These are phyloP conservation scores for Histomonas meleagridis DNA, from an alignment of 208 protist genomes.

Conservation along the genomic window DNA sequence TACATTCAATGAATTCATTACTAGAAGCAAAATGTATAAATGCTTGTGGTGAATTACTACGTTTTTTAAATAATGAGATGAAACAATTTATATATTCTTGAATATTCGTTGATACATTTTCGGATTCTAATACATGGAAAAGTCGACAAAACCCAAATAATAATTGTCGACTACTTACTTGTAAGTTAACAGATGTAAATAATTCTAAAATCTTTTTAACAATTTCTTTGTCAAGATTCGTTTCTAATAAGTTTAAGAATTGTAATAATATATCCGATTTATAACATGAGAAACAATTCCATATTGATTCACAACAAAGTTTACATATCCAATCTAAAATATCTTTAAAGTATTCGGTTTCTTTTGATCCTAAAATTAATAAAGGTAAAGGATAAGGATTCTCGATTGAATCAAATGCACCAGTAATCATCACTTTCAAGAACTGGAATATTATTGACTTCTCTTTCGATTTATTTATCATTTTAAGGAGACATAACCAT, in stretches of 20 bases:
- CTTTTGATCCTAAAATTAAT: too few relatives aligned
- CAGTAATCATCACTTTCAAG: too few relatives aligned
- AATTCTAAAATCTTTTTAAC: neutral
- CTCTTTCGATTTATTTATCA: too few relatives aligned
- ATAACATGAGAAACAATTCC: neutral
- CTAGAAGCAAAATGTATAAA: neutral
- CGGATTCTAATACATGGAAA: neutral
- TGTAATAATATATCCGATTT: neutral
- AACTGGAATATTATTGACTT: too few relatives aligned
- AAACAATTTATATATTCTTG: neutral
- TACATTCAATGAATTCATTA: neutral
- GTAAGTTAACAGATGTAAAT: neutral
- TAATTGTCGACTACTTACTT: neutral
- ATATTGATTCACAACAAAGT: neutral
- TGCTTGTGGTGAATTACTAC: neutral
- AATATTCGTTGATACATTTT: neutral
- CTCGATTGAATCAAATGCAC: too few relatives aligned
- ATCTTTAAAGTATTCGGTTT: neutral
- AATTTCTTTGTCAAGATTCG: neutral
- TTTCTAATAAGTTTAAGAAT: neutral
- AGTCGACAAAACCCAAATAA: neutral
- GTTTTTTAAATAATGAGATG: neutral
- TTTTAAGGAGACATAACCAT: too few relatives aligned
- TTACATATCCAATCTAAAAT: neutral
- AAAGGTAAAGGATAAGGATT: too few relatives aligned